A percentile compares a stretch with the other conserved stretches of the same genome.
phyloP scores from a whole-genome alignment of 139 green algal species.

The Chlamydomonas sp. region DNA sequence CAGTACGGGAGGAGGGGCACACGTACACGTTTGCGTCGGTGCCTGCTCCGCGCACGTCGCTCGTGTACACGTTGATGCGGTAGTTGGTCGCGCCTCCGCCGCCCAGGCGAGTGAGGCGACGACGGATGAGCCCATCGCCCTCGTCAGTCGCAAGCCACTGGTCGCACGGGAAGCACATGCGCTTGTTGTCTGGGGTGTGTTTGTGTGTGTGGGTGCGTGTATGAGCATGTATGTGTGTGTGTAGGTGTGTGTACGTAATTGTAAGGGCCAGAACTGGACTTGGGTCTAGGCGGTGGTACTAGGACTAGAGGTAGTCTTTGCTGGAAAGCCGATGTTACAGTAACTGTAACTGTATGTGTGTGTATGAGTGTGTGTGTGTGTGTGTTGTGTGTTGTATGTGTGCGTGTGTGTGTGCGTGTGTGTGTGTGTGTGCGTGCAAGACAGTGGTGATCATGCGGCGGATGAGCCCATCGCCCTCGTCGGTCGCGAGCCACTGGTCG shows the following conservation, averaged over 20 bases:
- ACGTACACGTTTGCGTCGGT: slow-evolving; percentile 41
- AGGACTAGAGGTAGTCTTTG: no score
- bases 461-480: slow-evolving; percentile 46
- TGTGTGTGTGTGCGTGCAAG: neutral
- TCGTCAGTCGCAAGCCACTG: slow-evolving; percentile 47
- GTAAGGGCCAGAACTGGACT: no score
- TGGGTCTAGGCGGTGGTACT: no score
- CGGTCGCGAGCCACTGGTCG: slow-evolving; percentile 37
- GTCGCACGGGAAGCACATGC: neutral
- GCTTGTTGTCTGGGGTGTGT: neutral
- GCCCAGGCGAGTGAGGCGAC: slow-evolving; percentile 31
- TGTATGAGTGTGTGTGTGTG: no score
- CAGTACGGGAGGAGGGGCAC: no score
- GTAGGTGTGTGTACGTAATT: no score
- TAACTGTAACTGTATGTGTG: no score
- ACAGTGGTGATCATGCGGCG: no score
- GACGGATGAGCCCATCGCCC: slow-evolving; percentile 40
- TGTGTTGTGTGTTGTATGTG: no score
- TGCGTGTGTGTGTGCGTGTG: neutral
- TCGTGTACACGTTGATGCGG: slow-evolving; percentile 31
- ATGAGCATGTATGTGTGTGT: no score
- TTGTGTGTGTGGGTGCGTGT: no score
- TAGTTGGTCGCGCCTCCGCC: slow-evolving; percentile 32
- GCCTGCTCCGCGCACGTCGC: slow-evolving; percentile 29
- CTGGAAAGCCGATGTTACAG: no score